Percentiles rank a stretch among this genome's conserved stretches.
Evolutionary conservation across 1,284 basidiomycete genomes (phyloP).

Genomic region (Malassezia nana): DNA sequence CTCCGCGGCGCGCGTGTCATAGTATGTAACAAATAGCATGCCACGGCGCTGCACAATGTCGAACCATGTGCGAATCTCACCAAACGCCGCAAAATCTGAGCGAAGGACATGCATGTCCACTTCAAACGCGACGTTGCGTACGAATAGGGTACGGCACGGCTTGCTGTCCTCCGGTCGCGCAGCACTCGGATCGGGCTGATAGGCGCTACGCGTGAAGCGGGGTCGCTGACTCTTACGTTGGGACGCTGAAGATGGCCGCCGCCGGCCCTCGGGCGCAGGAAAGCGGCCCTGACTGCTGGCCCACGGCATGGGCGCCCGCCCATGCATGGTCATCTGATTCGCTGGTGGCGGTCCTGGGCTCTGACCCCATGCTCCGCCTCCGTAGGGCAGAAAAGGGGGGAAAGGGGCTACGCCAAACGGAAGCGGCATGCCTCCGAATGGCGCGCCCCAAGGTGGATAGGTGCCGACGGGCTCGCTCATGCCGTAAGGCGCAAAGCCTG

Average conservation of each 20-base stretch:
- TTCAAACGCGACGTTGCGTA: constrained; percentile 61
- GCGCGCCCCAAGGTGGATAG: constrained; percentile 1
- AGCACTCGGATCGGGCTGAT: constrained; percentile 24
- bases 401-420: not conserved
- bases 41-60: constrained; percentile 85
- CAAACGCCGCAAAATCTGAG: constrained; percentile 74
- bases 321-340: not conserved
- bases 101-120: constrained; percentile 51
- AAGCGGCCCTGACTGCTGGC: constrained; percentile 6
- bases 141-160: constrained; percentile 87
- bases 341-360: not conserved
- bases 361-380: not conserved
- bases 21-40: constrained; percentile 95
- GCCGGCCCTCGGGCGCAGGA: not conserved
- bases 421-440: not conserved
- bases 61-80: constrained; percentile 92
- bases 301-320: not conserved
- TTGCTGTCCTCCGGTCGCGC: constrained; percentile 79
- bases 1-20: constrained; percentile 79
- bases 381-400: not conserved
- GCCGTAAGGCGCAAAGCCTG: constrained; percentile 13
- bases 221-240: constrained; percentile 7
- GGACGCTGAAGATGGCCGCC: not conserved
- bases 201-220: constrained; percentile 17
- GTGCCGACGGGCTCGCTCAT: not conserved